A percentile compares a stretch with the other conserved stretches of the same genome.
These are phyloP conservation scores for Cutaneotrichosporon mucoides DNA, from an alignment of 1,284 basidiomycete species.

Conservation along the genomic window DNA sequence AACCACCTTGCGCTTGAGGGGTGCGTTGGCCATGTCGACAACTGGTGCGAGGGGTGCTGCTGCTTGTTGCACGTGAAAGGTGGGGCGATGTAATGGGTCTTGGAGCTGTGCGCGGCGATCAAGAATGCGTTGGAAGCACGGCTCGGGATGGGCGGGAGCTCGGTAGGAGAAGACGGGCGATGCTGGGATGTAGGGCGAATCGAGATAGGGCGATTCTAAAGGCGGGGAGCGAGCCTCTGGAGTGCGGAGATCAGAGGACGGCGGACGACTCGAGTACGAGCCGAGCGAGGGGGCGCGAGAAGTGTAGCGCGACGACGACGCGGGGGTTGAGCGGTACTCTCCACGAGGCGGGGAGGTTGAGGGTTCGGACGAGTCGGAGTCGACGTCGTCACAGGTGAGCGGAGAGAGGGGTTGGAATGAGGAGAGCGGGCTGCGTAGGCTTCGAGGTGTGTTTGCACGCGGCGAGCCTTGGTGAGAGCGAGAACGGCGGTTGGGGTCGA, in stretches of 20 bases:
- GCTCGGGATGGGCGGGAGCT: background rate
- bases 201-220: background rate
- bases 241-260: background rate
- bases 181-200: background rate
- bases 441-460: background rate
- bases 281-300: background rate
- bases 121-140: constrained; percentile 2
- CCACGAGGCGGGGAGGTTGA: background rate
- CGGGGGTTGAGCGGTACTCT: background rate
- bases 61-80: background rate
- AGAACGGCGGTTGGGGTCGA: background rate
- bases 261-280: background rate
- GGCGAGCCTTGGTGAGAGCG: background rate
- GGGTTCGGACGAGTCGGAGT: background rate
- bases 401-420: background rate
- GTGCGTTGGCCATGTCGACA: constrained; percentile 5
- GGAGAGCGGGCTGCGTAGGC: background rate
- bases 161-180: constrained; percentile 1
- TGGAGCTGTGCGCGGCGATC: background rate
- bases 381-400: background rate
- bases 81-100: background rate
- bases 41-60: background rate
- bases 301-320: background rate
- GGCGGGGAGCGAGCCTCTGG: background rate
- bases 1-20: constrained; percentile 73